Base-by-base conservation (phyloP, 2,329 filamentous ascomycete genomes). In the Torrubiella hemipterigena region DNA sequence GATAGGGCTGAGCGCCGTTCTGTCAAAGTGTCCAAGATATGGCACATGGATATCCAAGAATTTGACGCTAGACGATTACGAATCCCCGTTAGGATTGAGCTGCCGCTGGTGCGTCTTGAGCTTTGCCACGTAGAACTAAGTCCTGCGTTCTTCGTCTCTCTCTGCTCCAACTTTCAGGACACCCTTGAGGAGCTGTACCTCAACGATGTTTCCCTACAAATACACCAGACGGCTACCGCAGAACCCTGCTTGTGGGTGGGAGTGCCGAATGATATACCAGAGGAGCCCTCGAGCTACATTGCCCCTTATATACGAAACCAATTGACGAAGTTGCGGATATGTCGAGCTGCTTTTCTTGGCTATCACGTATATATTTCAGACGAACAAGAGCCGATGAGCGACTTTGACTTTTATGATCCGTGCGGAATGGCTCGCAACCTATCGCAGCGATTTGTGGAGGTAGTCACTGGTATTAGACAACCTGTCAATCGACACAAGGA, bases 381-480 rank as follows among this genome's bases (percentile, higher is more conserved):
- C 18, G 53, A 55, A 19, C 38, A 45, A 7, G 34, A 42, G 5
- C 34, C 33, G 6, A 38, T 42, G n/a, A 40, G 45, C 4, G 49
- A 49, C 4, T 60, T 62, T 32, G 61, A 65, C 41, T 42, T 61
- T 22, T 38, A 43, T 17, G 62, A 66, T 37, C 61, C 61, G 6
- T 54, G 56, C 31, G 51, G 54, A 3, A 49, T 61, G 16, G 49
- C 49, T 9, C 54, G 61, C 24, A 51, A 47, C 33, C 33, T 65
- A 14, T 58, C 59, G 15, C 58, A 63, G 42, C 60, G 61, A 29
- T 65, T 65, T 36, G 59, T 65, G 32, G 61, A 65, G 38, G 58
- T 64, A 4, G 55, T 53, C 20, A 52, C 45, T 36, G 61, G 61
- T 17, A 42, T 59, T 20, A 38, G 44, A 27, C 61, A 65, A 35